A percentile compares a stretch with the other conserved stretches of the same genome.
Evolutionary conservation across 306 rosid species (phyloP).

Genomic region (Gastrolobium villosum): DNA sequence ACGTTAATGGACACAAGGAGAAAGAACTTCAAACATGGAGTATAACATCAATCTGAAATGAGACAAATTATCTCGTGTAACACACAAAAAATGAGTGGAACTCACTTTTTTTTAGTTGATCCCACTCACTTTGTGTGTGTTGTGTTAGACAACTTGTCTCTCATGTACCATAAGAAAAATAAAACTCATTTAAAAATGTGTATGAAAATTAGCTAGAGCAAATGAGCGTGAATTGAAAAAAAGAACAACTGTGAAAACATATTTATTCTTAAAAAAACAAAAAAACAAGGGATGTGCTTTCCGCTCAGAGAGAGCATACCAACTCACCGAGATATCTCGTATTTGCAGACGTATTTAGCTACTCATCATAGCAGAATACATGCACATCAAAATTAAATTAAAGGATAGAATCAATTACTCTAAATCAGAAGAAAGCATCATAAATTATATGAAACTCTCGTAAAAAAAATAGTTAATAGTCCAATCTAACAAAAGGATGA

Average conservation of each 20-base stretch:
- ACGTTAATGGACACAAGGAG: too few species aligned
- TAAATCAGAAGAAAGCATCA: neutral
- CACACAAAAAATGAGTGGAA: too few species aligned
- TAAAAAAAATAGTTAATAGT: neutral
- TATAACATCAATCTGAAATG: too few species aligned
- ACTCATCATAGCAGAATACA: slow-evolving; percentile 56
- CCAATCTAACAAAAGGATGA: neutral
- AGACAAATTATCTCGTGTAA: too few species aligned
- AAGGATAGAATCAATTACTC: neutral
- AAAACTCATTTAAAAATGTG: too few species aligned
- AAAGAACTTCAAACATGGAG: too few species aligned
- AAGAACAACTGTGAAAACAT: neutral
- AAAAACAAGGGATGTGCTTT: slow-evolving; percentile 3
- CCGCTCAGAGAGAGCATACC: slow-evolving; percentile 62
- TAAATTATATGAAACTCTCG: neutral
- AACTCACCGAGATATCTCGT: slow-evolving; percentile 57
- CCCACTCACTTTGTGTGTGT: too few species aligned
- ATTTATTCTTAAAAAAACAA: too few species aligned
- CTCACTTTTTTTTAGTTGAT: too few species aligned
- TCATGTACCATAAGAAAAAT: too few species aligned
- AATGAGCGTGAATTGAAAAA: neutral
- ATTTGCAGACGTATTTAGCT: slow-evolving; percentile 58
- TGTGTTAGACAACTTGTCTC: too few species aligned
- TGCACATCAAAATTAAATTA: neutral
- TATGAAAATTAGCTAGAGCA: neutral